phyloP scores from a whole-genome alignment of 2,329 filamentous ascomycete species.

The Fusarium tanahbumbuense region DNA sequence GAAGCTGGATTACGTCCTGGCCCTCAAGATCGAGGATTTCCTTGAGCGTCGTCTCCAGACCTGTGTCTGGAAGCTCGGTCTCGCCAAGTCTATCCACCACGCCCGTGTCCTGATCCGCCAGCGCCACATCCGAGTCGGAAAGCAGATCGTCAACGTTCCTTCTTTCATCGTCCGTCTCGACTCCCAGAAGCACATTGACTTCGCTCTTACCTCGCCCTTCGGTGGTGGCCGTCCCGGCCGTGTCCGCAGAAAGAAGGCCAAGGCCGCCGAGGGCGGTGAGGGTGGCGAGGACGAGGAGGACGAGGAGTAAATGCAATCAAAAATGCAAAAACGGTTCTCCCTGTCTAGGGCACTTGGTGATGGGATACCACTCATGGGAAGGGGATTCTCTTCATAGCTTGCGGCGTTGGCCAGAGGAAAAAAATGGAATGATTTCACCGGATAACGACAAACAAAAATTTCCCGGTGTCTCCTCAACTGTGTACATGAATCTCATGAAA shows the following conservation, averaged over 20 bases:
- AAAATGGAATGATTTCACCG: conserved; percentile 58
- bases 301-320: conserved; percentile 69
- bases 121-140: conserved; percentile 99
- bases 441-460: conserved; percentile 43
- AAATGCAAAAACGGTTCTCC: conserved; percentile 49
- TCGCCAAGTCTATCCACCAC: conserved; percentile 99
- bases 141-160: conserved; percentile 99
- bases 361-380: conserved; percentile 54
- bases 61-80: conserved; percentile 99
- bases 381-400: conserved; percentile 60
- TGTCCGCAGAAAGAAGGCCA: conserved; percentile 99
- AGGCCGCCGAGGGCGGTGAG: conserved; percentile 88
- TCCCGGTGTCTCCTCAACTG: conserved; percentile 37
- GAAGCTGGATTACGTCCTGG: conserved; percentile 99
- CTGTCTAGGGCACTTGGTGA: conserved; percentile 47
- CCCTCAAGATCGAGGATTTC: conserved; percentile 99
- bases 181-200: conserved; percentile 99
- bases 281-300: conserved; percentile 88
- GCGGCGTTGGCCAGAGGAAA: conserved; percentile 64
- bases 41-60: conserved; percentile 99
- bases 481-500: conserved; percentile 43
- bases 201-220: conserved; percentile 96
- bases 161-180: conserved; percentile 99
- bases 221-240: conserved; percentile 96
- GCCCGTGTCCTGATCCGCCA: conserved; percentile 99